A percentile compares a stretch with the other conserved stretches of the same genome.
phyloP scores from a whole-genome alignment of 2,329 filamentous ascomycete genomes.

The Boeremia exigua region DNA sequence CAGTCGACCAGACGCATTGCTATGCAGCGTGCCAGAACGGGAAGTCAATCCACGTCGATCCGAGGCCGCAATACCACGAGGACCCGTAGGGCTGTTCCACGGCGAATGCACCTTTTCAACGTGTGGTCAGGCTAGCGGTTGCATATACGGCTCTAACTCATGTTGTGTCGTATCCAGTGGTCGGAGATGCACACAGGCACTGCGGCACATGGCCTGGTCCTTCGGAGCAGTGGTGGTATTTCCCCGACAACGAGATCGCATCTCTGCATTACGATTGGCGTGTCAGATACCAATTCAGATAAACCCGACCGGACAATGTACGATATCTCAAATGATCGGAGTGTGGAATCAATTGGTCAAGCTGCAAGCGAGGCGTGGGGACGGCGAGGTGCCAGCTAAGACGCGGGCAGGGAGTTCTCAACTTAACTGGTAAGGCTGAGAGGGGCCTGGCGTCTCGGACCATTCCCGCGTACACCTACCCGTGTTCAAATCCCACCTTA shows the following conservation, averaged over 20 bases:
- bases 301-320: background rate
- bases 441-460: conserved; percentile 18
- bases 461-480: conserved; percentile 24
- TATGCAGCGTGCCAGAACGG: conserved; percentile 8
- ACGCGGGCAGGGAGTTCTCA: conserved; percentile 3
- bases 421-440: conserved; percentile 29
- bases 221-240: conserved; percentile 3
- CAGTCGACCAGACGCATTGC: conserved; percentile 1
- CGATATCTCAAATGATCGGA: background rate
- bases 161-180: conserved; percentile 18
- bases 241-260: conserved; percentile 7
- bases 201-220: conserved; percentile 9
- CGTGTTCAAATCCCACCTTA: conserved; percentile 20
- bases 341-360: conserved; percentile 6
- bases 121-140: background rate
- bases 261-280: conserved; percentile 3
- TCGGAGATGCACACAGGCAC: conserved; percentile 18
- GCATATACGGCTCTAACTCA: conserved; percentile 7
- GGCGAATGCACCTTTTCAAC: conserved; percentile 4
- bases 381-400: conserved; percentile 10
- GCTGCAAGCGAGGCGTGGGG: conserved; percentile 22
- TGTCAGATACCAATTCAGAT: conserved; percentile 1
- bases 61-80: background rate
- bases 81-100: conserved; percentile 12
- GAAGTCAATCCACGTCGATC: conserved; percentile 12